Conservation (phyloP, 257 asterid genomes). For the Ballota nigra region DNA sequence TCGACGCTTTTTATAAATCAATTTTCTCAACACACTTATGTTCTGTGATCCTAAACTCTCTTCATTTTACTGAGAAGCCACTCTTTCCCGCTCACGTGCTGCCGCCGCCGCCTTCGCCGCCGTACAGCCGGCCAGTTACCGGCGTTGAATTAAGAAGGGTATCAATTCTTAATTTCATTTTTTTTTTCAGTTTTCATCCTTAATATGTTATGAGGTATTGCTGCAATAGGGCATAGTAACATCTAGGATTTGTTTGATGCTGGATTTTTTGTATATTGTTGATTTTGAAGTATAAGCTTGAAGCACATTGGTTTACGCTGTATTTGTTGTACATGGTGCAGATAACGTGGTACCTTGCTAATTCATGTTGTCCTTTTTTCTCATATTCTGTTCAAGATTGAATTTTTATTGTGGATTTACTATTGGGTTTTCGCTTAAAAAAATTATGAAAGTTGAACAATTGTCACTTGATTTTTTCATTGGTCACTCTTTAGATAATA, state of each 20-base stretch:
- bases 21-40: too few species aligned
- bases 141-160: constrained; percentile 17
- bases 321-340: constrained; percentile 5
- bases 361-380: not conserved
- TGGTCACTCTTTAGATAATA: not conserved
- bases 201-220: not conserved
- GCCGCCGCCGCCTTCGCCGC: constrained; percentile 13
- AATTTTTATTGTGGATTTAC: not conserved
- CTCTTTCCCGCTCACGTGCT: constrained; percentile 13
- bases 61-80: not conserved
- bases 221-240: not conserved
- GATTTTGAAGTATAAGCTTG: not conserved
- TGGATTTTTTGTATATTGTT: not conserved
- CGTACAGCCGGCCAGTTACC: not conserved
- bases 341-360: constrained; percentile 11
- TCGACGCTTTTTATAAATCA: too few species aligned
- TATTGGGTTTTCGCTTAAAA: not conserved
- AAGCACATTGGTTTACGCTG: not conserved
- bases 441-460: not conserved
- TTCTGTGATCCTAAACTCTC: too few species aligned
- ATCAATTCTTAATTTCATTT: not conserved
- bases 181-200: not conserved
- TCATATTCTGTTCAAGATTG: not conserved
- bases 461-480: not conserved
- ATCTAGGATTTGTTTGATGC: not conserved